Conservation (phyloP, 2,329 filamentous ascomycete species). For the Sphaerostilbella broomeana region DNA sequence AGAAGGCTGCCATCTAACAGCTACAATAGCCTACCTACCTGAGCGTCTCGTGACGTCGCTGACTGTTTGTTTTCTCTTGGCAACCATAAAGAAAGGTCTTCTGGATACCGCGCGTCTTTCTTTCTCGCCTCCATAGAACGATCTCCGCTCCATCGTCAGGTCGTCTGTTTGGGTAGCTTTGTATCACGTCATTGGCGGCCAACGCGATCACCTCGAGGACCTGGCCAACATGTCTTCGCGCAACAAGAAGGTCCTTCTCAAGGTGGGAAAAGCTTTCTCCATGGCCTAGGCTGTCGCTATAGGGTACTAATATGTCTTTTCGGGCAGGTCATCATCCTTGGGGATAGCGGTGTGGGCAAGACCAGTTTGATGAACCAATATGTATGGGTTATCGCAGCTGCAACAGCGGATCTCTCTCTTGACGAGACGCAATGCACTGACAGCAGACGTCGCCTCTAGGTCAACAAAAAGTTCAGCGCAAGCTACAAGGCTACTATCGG, state of each 20-base stretch:
- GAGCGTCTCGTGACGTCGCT: slow-evolving; percentile 9
- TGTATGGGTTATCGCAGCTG: slow-evolving; percentile 52
- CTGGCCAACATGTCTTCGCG: slow-evolving; percentile 60
- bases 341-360: slow-evolving; percentile 98
- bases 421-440: slow-evolving; percentile 12
- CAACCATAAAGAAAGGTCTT: neutral
- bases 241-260: slow-evolving; percentile 89
- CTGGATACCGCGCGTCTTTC: neutral
- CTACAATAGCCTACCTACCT: slow-evolving; percentile 1
- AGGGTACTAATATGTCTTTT: slow-evolving; percentile 1
- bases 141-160: slow-evolving; percentile 13
- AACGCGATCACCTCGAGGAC: slow-evolving; percentile 17
- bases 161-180: slow-evolving; percentile 18
- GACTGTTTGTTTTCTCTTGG: neutral
- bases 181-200: slow-evolving; percentile 27
- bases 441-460: slow-evolving; percentile 45
- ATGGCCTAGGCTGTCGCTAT: neutral
- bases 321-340: slow-evolving; percentile 91
- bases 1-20: slow-evolving; percentile 8
- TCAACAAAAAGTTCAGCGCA: slow-evolving; percentile 99
- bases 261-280: slow-evolving; percentile 47
- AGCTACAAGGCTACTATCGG: slow-evolving; percentile 99
- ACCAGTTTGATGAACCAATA: slow-evolving; percentile 99
- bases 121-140: neutral
- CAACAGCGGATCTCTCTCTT: slow-evolving; percentile 5